Evolutionary conservation across 2,329 filamentous ascomycete genomes (phyloP).

Genomic region (Tolypocladium sp.): DNA sequence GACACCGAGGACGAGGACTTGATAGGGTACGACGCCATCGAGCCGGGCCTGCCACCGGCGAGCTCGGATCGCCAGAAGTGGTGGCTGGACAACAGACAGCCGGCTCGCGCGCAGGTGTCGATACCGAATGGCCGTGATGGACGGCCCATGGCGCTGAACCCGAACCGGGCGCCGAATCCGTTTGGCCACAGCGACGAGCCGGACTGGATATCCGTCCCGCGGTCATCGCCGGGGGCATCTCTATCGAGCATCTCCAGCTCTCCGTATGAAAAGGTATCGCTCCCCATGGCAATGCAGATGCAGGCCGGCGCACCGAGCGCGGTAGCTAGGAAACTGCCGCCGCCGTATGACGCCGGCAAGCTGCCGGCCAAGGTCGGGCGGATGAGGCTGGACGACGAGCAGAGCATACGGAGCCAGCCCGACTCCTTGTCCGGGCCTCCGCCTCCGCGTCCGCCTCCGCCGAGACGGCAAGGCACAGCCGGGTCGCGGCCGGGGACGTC

Average conservation of each 20-base stretch:
- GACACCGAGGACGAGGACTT: constrained; percentile 71
- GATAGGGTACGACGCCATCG: constrained; percentile 72
- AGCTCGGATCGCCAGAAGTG: constrained; percentile 62
- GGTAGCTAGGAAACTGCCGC: constrained; percentile 40
- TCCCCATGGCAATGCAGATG: constrained; percentile 33
- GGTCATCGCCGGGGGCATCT: constrained; percentile 42
- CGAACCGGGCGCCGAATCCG: constrained; percentile 69
- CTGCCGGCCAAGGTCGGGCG: constrained; percentile 37
- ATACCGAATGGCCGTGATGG: constrained; percentile 46
- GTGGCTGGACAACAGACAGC: constrained; percentile 63
- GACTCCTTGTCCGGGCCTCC: constrained; percentile 17
- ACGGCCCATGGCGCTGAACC: constrained; percentile 58
- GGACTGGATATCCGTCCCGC: constrained; percentile 70
- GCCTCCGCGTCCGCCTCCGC: constrained; percentile 38
- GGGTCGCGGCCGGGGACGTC: constrained; percentile 7
- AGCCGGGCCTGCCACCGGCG: constrained; percentile 63
- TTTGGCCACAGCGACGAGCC: constrained; percentile 66
- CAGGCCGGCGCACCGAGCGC: constrained; percentile 32
- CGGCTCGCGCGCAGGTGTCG: constrained; percentile 63
- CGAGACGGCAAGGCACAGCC: constrained; percentile 30
- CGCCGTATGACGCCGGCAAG: constrained; percentile 36
- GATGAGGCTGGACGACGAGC: constrained; percentile 32
- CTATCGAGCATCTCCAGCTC: constrained; percentile 50
- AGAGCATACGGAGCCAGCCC: constrained; percentile 7
- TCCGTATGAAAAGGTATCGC: constrained; percentile 48